Percentiles rank a stretch among this genome's conserved stretches.
Evolutionary conservation across 352 stramenopile species (phyloP).

Genomic region (Peronospora belbahrii): DNA sequence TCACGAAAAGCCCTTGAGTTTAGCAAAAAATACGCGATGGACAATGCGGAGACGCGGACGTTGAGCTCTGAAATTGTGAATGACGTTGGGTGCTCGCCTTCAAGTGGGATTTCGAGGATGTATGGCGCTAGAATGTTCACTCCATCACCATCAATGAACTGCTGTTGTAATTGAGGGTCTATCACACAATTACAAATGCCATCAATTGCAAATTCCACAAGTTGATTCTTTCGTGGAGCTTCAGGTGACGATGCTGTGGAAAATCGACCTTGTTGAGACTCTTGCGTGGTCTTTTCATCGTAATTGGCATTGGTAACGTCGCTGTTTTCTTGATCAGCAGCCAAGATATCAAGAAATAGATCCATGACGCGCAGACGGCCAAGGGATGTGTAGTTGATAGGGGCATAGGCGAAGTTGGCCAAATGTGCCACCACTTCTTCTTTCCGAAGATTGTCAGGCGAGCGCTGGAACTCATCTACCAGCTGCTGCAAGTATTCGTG

Average conservation of each 20-base stretch:
- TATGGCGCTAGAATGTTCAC: conserved; percentile 39
- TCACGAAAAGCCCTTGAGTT: conserved; percentile 42
- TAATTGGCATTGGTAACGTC: neutral
- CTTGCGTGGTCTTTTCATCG: conserved; percentile 2
- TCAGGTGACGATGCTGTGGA: neutral
- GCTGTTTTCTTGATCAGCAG: conserved; percentile 31
- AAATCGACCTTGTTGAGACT: conserved; percentile 1
- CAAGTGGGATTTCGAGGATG: conserved; percentile 22
- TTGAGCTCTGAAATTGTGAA: conserved; percentile 26
- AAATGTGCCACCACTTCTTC: conserved; percentile 75
- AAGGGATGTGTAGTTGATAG: conserved; percentile 72
- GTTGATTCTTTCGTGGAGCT: conserved; percentile 17
- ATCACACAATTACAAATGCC: conserved; percentile 76
- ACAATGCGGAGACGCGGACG: conserved; percentile 42
- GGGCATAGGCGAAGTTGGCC: conserved; percentile 82
- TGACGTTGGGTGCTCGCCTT: conserved; percentile 4
- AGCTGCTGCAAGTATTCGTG: conserved; percentile 76
- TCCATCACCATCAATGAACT: conserved; percentile 45
- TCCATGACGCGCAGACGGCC: conserved; percentile 52
- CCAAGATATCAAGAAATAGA: conserved; percentile 70
- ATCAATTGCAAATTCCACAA: conserved; percentile 62
- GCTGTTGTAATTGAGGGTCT: conserved; percentile 43
- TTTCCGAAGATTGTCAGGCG: conserved; percentile 45
- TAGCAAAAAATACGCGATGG: conserved; percentile 59
- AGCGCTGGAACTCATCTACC: conserved; percentile 65